Evolutionary conservation across 306 rosid species (phyloP).

Genomic region (Prunus armeniaca): DNA sequence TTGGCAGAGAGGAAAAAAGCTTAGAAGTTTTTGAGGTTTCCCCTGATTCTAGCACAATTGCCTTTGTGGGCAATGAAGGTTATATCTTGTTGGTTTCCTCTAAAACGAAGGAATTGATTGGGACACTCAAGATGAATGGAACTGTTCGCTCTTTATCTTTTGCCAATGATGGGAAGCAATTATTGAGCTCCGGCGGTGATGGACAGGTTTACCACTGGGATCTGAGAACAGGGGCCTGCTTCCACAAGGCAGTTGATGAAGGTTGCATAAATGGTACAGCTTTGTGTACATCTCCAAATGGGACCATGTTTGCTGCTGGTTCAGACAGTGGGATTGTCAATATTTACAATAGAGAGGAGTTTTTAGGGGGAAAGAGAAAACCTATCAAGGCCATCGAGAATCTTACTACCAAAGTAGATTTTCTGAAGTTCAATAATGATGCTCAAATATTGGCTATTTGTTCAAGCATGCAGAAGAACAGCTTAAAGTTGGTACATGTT

Average conservation of each 20-base stretch:
- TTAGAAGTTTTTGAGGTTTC: conserved; percentile 83
- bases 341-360: conserved; percentile 52
- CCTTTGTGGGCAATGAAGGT: conserved; percentile 89
- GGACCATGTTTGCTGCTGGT: conserved; percentile 54
- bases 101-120: conserved; percentile 75
- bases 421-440: conserved; percentile 55
- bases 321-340: conserved; percentile 58
- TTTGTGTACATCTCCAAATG: conserved; percentile 49
- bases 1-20: conserved; percentile 95
- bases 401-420: conserved; percentile 50
- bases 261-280: conserved; percentile 55
- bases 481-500: conserved; percentile 69
- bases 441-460: conserved; percentile 64
- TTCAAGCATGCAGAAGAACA: conserved; percentile 66
- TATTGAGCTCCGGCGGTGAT: conserved; percentile 80
- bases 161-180: conserved; percentile 63
- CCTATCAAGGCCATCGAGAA: conserved; percentile 53
- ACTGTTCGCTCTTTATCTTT: conserved; percentile 75
- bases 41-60: conserved; percentile 78
- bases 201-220: conserved; percentile 97
- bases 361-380: conserved; percentile 59
- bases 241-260: conserved; percentile 61
- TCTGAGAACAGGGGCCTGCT: conserved; percentile 72
- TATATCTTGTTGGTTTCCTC: conserved; percentile 83
- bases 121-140: conserved; percentile 94